Evolutionary conservation across 75 land plant genomes (phyloP).

Genomic region (Pseudotsuga menziesii): DNA sequence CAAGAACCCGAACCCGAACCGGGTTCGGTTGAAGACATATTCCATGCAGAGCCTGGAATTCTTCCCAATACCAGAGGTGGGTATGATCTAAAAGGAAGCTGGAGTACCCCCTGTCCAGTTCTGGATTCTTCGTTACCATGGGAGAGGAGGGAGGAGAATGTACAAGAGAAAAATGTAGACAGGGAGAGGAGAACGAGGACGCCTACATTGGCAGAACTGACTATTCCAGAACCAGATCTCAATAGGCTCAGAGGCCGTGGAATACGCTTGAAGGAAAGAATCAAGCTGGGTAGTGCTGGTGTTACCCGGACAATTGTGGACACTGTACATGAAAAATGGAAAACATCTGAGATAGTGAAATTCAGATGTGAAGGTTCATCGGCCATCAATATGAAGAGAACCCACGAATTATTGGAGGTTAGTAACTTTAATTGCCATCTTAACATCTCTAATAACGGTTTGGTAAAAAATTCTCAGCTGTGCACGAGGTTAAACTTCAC

Average conservation of each 20-base stretch:
- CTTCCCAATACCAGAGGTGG: constrained; percentile 57
- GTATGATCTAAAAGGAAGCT: constrained; percentile 20
- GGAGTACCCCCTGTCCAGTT: constrained; percentile 16
- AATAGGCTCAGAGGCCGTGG: constrained; percentile 55
- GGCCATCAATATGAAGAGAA: constrained; percentile 79
- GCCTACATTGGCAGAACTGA: constrained; percentile 71
- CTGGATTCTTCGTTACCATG: constrained; percentile 33
- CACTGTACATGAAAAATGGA: constrained; percentile 70
- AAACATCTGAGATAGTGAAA: constrained; percentile 64
- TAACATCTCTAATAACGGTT: neutral
- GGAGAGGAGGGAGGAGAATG: constrained; percentile 39
- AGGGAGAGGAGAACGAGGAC: constrained; percentile 24
- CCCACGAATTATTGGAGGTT: constrained; percentile 87
- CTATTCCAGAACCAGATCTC: constrained; percentile 63
- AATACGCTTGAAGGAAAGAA: constrained; percentile 39
- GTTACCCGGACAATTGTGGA: constrained; percentile 72
- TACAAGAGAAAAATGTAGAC: constrained; percentile 6
- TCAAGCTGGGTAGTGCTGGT: constrained; percentile 59
- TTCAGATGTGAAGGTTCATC: constrained; percentile 71
- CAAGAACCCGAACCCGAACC: constrained; percentile 22
- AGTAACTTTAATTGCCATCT: constrained; percentile 1
- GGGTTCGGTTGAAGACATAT: constrained; percentile 67
- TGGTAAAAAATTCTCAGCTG: no score
- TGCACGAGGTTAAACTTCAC: no score
- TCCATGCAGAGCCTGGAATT: constrained; percentile 56